Base-by-base conservation (phyloP, 805 yeast species). In the Wickerhamiella siamensis region DNA sequence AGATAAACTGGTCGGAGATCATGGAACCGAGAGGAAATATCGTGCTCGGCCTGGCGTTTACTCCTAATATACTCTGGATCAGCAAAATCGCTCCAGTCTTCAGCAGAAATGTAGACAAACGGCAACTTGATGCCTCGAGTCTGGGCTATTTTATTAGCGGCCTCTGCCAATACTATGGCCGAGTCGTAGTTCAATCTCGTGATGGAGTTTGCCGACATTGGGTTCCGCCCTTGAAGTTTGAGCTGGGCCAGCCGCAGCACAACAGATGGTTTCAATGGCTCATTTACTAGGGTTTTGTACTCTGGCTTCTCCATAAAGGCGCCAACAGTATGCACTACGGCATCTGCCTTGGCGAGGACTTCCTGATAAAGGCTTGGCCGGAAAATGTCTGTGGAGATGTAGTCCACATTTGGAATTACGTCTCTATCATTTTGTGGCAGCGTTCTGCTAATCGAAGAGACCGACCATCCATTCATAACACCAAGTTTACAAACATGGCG, bases 241-340 rank as follows among this genome's bases (percentile, higher is more conserved):
- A 40, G 26, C 32, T 44, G 31, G 29, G 40, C 46, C 10, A 44
- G 22, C 31, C 40, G 29, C 10, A 40, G 39, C 12, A 49, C 36
- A 8, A 43, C 36, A 33, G 36, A 26, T 20, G 44, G 38, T 33
- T 38, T 21, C 39, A 44, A 17, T 19, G 51, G 50, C 34, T 39
- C 38, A 21, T 45, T 44, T 8, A 59, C 43, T 1, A 69, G 55
- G 35, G 66, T 60, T 58, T 87, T 87, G 60, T 87, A 87, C 29
- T 70, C 64, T 69, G 51, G 44, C 51, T 80, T 74, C 47, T 81
- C 91, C 32, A 83, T 61, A 5, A 86, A 58, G 3, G 82, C 69
- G 0, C 97, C 97, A 41, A 86, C 65, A 0, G 91, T 71, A 56
- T 86, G 95, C 12, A 87, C 88, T 2, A 86, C 88, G 1, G 80